A percentile compares a stretch with the other conserved stretches of the same genome.
Conservation (phyloP, 176 grass and related monocot genomes). For the Carex parvula region DNA sequence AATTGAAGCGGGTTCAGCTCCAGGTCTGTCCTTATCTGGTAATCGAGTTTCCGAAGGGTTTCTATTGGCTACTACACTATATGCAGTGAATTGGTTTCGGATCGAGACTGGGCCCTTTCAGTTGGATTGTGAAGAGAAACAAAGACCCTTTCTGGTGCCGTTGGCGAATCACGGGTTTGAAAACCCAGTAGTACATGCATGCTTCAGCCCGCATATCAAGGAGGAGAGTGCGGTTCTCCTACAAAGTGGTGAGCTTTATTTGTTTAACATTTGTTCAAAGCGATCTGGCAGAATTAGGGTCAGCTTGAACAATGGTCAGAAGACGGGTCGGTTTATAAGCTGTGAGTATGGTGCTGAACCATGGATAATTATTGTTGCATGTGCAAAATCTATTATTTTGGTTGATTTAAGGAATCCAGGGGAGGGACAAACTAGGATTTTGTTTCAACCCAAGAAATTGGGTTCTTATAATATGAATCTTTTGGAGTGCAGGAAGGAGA, state of each 20-base stretch:
- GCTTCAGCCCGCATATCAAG: conserved; percentile 63
- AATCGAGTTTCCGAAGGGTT: conserved; percentile 41
- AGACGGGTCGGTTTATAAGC: conserved; percentile 49
- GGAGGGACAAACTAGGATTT: conserved; percentile 29
- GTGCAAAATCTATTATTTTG: conserved; percentile 41
- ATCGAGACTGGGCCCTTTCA: conserved; percentile 31
- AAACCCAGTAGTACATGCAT: conserved; percentile 44
- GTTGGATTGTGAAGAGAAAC: not conserved
- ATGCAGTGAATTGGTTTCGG: conserved; percentile 75
- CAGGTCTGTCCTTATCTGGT: conserved; percentile 10
- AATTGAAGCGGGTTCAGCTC: not conserved
- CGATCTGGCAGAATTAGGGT: conserved; percentile 43
- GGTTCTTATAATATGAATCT: conserved; percentile 22
- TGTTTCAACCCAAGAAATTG: conserved; percentile 36
- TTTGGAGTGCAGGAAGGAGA: conserved; percentile 32
- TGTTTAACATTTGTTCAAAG: conserved; percentile 54
- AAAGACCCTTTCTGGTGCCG: conserved; percentile 26
- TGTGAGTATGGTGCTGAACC: conserved; percentile 67
- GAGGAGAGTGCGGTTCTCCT: conserved; percentile 53
- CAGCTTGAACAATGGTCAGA: conserved; percentile 28
- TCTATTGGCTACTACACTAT: conserved; percentile 61
- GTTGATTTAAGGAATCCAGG: conserved; percentile 59
- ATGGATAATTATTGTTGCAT: conserved; percentile 55
- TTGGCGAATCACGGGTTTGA: conserved; percentile 55
- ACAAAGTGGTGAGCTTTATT: conserved; percentile 61